Percentiles rank a stretch among this genome's conserved stretches.
Evolutionary conservation across 768 basidiomycete genomes (phyloP).

Genomic region (Leccinum broughii): DNA sequence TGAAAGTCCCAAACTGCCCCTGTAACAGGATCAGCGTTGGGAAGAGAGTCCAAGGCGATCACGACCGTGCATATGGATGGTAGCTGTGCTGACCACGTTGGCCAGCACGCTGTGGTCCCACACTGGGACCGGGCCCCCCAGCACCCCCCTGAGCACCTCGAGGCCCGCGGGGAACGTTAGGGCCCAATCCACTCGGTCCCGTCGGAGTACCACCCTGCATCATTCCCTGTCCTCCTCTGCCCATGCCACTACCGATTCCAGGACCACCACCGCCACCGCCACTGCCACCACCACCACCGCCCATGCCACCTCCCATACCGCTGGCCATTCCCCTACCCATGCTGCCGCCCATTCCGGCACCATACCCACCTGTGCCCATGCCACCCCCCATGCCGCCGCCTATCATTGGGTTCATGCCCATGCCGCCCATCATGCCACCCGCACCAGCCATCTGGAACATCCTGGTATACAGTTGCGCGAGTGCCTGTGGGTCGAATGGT

Average conservation of each 20-base stretch:
- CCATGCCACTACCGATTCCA: slow-evolving; percentile 41
- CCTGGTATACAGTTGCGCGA: slow-evolving; percentile 90
- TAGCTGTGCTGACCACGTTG: slow-evolving; percentile 79
- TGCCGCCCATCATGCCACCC: slow-evolving; percentile 44
- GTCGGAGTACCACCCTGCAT: slow-evolving; percentile 38
- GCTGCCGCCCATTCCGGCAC: slow-evolving; percentile 37
- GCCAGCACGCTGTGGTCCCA: slow-evolving; percentile 70
- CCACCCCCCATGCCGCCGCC: slow-evolving; percentile 37
- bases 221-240: slow-evolving; percentile 37
- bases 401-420: slow-evolving; percentile 42
- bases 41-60: slow-evolving; percentile 4
- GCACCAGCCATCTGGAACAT: slow-evolving; percentile 88
- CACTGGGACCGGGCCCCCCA: slow-evolving; percentile 48
- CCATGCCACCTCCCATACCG: slow-evolving; percentile 45
- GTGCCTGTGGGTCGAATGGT: slow-evolving; percentile 88
- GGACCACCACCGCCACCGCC: slow-evolving; percentile 42
- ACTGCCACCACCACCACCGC: slow-evolving; percentile 32
- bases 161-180: slow-evolving; percentile 66
- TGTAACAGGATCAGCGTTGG: not conserved
- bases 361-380: slow-evolving; percentile 34
- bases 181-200: slow-evolving; percentile 46
- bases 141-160: slow-evolving; percentile 57
- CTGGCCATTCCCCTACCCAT: slow-evolving; percentile 36
- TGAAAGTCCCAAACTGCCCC: not conserved
- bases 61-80: slow-evolving; percentile 78